A percentile compares a stretch with the other conserved stretches of the same genome.
phyloP scores from a whole-genome alignment of 768 basidiomycete species.

The Strobilomyces dryophilus region DNA sequence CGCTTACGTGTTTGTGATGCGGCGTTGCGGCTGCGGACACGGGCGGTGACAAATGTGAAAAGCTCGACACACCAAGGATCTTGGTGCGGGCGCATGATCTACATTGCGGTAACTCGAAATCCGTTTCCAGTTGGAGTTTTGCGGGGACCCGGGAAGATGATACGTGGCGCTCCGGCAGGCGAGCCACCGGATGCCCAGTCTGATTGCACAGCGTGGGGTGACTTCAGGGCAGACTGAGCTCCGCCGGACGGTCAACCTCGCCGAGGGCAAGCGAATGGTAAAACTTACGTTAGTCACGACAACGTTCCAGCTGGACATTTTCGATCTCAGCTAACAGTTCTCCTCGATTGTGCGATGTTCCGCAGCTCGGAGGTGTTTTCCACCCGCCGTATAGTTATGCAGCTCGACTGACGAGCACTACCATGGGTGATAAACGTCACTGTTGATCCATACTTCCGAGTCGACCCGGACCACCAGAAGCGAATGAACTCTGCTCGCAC shows the following conservation, averaged over 20 bases:
- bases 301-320: background rate
- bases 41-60: background rate
- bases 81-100: slow-evolving; percentile 4
- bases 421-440: too few relatives aligned
- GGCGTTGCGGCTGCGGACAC: background rate
- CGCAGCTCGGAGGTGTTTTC: background rate
- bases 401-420: background rate
- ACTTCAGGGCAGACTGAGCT: background rate
- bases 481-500: background rate
- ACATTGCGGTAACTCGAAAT: slow-evolving; percentile 9
- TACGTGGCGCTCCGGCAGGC: slow-evolving; percentile 11
- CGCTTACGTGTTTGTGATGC: background rate
- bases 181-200: slow-evolving; percentile 7
- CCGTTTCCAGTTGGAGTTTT: slow-evolving; percentile 5
- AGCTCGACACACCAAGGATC: background rate
- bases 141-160: background rate
- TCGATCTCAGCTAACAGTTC: background rate
- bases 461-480: background rate
- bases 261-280: background rate
- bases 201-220: background rate
- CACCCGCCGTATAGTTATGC: background rate
- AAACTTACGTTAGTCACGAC: background rate
- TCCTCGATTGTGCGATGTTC: too few relatives aligned
- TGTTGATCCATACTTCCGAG: too few relatives aligned
- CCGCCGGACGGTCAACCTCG: background rate